These are phyloP conservation scores for Rhizophagus sp. DNA, from an alignment of 192 early-diverging fungal species.

Conservation along the genomic window DNA sequence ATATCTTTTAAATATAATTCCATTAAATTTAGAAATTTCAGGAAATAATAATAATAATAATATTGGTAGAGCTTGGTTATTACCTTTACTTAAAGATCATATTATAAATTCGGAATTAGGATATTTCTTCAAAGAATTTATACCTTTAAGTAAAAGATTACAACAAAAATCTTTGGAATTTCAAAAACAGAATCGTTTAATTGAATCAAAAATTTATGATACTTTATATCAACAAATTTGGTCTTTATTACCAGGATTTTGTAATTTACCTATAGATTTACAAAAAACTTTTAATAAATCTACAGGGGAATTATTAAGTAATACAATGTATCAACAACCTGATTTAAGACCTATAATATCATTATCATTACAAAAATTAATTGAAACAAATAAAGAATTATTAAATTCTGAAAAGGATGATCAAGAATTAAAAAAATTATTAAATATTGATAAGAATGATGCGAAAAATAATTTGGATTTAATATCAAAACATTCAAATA, in stretches of 20 bases:
- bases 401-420: slow-evolving; percentile 45
- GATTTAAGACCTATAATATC: slow-evolving; percentile 80
- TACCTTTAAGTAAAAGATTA: slow-evolving; percentile 81
- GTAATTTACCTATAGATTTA: slow-evolving; percentile 81
- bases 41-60: slow-evolving; percentile 39
- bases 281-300: slow-evolving; percentile 53
- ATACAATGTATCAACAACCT: slow-evolving; percentile 71
- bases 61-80: slow-evolving; percentile 86
- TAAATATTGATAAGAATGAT: slow-evolving; percentile 50
- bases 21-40: slow-evolving; percentile 82
- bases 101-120: slow-evolving; percentile 71
- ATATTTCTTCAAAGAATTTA: slow-evolving; percentile 68
- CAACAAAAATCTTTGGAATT: slow-evolving; percentile 62
- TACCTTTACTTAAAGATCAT: slow-evolving; percentile 78
- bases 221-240: slow-evolving; percentile 89
- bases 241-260: slow-evolving; percentile 83
- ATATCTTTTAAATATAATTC: slow-evolving; percentile 69
- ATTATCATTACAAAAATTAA: slow-evolving; percentile 66
- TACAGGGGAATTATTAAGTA: slow-evolving; percentile 74
- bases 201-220: slow-evolving; percentile 87
- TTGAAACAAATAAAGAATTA: slow-evolving; percentile 53
- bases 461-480: slow-evolving; percentile 58
- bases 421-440: slow-evolving; percentile 45
- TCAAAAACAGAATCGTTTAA: slow-evolving; percentile 54
- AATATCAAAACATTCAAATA: slow-evolving; percentile 65